Conservation (phyloP, 2,329 filamentous ascomycete genomes). For the Talaromyces amestolkiae region DNA sequence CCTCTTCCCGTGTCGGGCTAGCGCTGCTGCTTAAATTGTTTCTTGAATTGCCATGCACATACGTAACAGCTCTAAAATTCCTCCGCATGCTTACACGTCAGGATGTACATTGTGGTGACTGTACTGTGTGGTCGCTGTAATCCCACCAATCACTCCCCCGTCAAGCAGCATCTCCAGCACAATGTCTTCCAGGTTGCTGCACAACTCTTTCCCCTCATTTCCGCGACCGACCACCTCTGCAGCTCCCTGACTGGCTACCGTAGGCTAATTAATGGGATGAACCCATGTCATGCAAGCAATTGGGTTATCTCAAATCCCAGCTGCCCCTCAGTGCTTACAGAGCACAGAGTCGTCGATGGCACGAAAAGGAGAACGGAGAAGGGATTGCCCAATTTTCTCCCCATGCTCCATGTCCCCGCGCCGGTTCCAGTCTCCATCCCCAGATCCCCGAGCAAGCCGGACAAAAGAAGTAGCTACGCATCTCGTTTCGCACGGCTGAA, state of each 20-base stretch:
- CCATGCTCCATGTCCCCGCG: background rate
- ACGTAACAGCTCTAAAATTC: background rate
- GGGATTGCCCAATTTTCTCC: background rate
- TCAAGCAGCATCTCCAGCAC: background rate
- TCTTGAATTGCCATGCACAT: background rate
- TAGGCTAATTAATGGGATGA: background rate
- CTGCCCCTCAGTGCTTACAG: background rate
- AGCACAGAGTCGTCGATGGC: background rate
- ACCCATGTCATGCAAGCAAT: background rate
- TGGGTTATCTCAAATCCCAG: background rate
- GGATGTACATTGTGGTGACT: background rate
- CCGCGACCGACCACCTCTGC: slow-evolving; percentile 1
- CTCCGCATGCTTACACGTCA: background rate
- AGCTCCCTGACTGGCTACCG: background rate
- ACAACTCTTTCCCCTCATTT: slow-evolving; percentile 7
- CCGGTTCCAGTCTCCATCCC: background rate
- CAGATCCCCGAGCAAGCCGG: slow-evolving; percentile 1
- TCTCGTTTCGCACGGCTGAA: background rate
- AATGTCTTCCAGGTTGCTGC: no score
- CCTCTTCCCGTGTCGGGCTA: background rate
- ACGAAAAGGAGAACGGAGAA: background rate
- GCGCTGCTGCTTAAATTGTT: background rate
- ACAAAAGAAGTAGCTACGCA: background rate
- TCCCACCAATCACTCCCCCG: background rate
- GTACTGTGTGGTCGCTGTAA: background rate